Percentiles rank a stretch among this genome's conserved stretches.
phyloP scores from a whole-genome alignment of 2,329 filamentous ascomycete genomes.

The Myriosclerotinia duriaeana region DNA sequence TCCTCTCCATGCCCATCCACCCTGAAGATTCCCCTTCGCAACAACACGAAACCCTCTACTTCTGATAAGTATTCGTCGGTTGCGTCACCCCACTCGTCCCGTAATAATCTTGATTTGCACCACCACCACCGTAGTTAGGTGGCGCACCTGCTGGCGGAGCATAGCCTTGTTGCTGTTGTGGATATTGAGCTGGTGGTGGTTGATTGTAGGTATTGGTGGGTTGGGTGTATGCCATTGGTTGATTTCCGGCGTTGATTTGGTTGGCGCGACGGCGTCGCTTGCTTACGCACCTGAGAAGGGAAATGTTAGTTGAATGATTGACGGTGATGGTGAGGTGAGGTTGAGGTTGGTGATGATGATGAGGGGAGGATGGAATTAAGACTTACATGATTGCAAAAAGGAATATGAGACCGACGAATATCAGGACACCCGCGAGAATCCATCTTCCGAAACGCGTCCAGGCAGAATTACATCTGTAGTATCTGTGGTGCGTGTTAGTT shows the following conservation, averaged over 20 bases:
- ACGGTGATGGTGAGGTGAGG: too few relatives aligned
- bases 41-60: not conserved
- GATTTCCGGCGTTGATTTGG: constrained; percentile 7
- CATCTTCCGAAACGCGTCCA: constrained; percentile 32
- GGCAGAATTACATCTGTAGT: constrained; percentile 22
- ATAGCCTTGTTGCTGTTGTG: constrained; percentile 23
- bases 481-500: not conserved
- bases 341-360: too few relatives aligned
- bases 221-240: constrained; percentile 23
- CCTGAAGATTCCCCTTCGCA: not conserved
- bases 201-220: constrained; percentile 9
- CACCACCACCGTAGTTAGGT: constrained; percentile 18
- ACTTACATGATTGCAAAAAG: constrained; percentile 30
- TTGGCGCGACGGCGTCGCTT: constrained; percentile 23
- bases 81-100: constrained; percentile 29
- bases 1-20: not conserved
- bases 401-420: constrained; percentile 28
- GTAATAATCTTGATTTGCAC: constrained; percentile 26
- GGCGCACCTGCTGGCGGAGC: constrained; percentile 25
- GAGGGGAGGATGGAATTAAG: not conserved
- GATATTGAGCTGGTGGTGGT: not conserved
- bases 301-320: not conserved
- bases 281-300: constrained; percentile 3
- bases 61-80: constrained; percentile 27
- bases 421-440: constrained; percentile 31